Evolutionary conservation across 129 eudicot genomes (phyloP).

Genomic region (sunflower (Helianthus annuus)): DNA sequence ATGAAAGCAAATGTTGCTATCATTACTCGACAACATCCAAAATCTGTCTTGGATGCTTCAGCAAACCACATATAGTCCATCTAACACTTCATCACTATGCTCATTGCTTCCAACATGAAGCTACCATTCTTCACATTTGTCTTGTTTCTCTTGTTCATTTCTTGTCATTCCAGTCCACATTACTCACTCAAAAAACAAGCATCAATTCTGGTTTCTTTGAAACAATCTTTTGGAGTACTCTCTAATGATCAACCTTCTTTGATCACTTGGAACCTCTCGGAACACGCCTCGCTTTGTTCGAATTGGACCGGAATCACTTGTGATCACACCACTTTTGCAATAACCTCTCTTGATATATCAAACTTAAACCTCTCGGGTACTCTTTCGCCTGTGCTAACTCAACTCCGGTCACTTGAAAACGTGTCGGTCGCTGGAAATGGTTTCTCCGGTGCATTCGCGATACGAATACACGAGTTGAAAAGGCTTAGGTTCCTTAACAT

Average conservation of each 20-base stretch:
- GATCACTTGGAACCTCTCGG: constrained; percentile 42
- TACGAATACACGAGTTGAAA: constrained; percentile 31
- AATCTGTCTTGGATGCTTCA: constrained; percentile 24
- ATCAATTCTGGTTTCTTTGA: constrained; percentile 45
- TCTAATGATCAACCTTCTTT: constrained; percentile 38
- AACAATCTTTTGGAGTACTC: constrained; percentile 39
- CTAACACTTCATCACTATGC: constrained; percentile 17
- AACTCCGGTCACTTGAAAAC: constrained; percentile 40
- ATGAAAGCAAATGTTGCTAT: constrained; percentile 35
- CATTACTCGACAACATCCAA: constrained; percentile 36
- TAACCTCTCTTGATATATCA: constrained; percentile 56
- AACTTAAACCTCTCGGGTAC: constrained; percentile 57
- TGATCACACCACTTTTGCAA: constrained; percentile 26
- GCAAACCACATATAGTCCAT: constrained; percentile 31
- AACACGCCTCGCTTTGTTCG: constrained; percentile 47
- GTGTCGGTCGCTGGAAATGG: constrained; percentile 49
- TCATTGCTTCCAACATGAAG: constrained; percentile 25
- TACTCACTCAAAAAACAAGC: constrained; percentile 47
- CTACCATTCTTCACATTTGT: constrained; percentile 36
- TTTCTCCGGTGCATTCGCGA: constrained; percentile 48
- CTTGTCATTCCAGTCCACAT: constrained; percentile 27
- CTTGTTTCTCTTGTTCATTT: constrained; percentile 36
- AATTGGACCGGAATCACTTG: constrained; percentile 58
- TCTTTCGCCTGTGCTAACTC: constrained; percentile 45
- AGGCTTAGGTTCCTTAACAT: constrained; percentile 50